These are phyloP conservation scores for Diaporthe nobilis DNA, from an alignment of 2,329 filamentous ascomycete species.

Conservation along the genomic window DNA sequence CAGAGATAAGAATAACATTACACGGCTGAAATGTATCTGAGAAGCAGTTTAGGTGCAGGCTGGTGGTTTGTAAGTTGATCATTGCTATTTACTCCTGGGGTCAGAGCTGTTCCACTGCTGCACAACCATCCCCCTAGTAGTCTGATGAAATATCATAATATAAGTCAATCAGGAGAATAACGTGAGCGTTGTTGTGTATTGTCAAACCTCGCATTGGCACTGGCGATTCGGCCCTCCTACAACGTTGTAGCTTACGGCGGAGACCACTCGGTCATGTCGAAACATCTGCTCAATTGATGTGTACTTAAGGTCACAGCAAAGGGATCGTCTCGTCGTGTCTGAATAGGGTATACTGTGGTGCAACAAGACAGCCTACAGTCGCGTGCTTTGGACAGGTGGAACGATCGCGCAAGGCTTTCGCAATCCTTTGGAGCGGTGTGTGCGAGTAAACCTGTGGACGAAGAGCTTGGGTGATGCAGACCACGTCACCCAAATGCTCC, in stretches of 20 bases:
- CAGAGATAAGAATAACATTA: no score
- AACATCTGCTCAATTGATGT: neutral
- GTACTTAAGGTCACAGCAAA: neutral
- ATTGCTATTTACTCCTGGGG: neutral
- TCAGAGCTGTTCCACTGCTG: neutral
- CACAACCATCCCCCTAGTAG: neutral
- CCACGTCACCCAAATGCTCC: neutral
- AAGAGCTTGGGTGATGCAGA: neutral
- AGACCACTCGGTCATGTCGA: neutral
- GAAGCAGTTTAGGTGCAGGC: neutral
- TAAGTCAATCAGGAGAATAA: neutral
- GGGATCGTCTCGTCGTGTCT: neutral
- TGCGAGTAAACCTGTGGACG: neutral
- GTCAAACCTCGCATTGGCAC: neutral
- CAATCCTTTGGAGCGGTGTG: slow-evolving; percentile 7
- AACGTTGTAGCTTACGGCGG: neutral
- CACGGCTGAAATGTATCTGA: no score
- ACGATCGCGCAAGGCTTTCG: neutral
- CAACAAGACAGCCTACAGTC: neutral
- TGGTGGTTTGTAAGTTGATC: neutral
- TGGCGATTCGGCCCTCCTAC: no score
- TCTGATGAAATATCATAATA: neutral
- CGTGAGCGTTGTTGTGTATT: neutral
- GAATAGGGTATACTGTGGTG: neutral
- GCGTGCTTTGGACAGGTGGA: neutral